Percentiles rank a stretch among this genome's conserved stretches.
Conservation (phyloP, 345 rosid species). For the Salix exigua region DNA sequence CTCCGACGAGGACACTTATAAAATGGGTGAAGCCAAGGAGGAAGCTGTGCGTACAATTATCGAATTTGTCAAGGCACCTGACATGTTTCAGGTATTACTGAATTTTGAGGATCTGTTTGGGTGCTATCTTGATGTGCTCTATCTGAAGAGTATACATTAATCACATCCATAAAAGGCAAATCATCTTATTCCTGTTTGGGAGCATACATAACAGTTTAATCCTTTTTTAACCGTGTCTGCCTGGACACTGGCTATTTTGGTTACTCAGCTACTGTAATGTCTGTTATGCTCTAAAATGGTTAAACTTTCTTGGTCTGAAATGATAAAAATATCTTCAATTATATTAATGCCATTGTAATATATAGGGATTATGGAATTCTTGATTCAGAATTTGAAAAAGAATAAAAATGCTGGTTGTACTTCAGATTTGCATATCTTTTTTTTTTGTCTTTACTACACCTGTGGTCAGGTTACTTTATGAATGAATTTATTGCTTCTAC, state of each 20-base stretch:
- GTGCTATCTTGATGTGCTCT: background rate
- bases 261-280: background rate
- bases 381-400: background rate
- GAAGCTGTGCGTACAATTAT: constrained; percentile 70
- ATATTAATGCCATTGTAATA: background rate
- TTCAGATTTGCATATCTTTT: background rate
- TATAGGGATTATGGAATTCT: background rate
- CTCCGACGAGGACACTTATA: constrained; percentile 59
- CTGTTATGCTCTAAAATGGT: background rate
- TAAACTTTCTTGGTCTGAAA: background rate
- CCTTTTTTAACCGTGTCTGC: background rate
- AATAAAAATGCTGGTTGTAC: background rate
- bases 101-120: background rate
- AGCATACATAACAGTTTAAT: background rate
- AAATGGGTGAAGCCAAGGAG: constrained; percentile 79
- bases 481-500: background rate
- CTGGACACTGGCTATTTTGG: background rate
- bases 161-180: background rate
- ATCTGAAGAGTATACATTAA: background rate
- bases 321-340: background rate
- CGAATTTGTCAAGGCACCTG: constrained; percentile 89
- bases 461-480: background rate
- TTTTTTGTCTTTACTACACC: background rate
- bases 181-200: background rate
- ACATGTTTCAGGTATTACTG: constrained; percentile 66